A percentile compares a stretch with the other conserved stretches of the same genome.
Evolutionary conservation across 352 stramenopile genomes (phyloP).

Genomic region (Pythium graminicola): DNA sequence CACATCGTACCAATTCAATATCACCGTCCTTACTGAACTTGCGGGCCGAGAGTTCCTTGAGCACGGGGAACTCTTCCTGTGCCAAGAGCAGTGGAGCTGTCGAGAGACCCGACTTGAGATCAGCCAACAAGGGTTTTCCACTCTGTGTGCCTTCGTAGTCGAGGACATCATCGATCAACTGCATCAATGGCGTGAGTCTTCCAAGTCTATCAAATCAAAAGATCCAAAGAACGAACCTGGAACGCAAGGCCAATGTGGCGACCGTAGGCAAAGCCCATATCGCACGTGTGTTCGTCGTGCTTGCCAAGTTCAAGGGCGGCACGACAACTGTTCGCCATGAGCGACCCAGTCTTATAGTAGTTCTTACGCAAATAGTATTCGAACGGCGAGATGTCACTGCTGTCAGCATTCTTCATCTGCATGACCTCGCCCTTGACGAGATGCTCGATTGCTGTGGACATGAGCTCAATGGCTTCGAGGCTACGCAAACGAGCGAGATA

Average conservation of each 20-base stretch:
- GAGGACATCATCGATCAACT: slow-evolving; percentile 97
- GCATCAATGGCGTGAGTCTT: slow-evolving; percentile 1
- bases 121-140: slow-evolving; percentile 94
- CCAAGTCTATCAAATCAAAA: background rate
- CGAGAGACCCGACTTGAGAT: slow-evolving; percentile 93
- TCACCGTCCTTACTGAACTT: slow-evolving; percentile 92
- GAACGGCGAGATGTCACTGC: slow-evolving; percentile 74
- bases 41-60: slow-evolving; percentile 83
- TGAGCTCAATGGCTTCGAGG: slow-evolving; percentile 95
- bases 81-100: slow-evolving; percentile 97
- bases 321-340: slow-evolving; percentile 98
- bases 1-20: slow-evolving; percentile 74
- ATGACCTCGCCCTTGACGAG: slow-evolving; percentile 99
- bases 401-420: slow-evolving; percentile 93
- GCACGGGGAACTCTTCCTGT: slow-evolving; percentile 89
- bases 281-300: slow-evolving; percentile 75
- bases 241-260: slow-evolving; percentile 97
- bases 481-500: slow-evolving; percentile 92
- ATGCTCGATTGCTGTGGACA: slow-evolving; percentile 98
- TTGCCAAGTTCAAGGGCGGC: slow-evolving; percentile 91
- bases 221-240: slow-evolving; percentile 64
- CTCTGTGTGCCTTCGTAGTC: slow-evolving; percentile 95
- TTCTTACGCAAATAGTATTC: slow-evolving; percentile 98
- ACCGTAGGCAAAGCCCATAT: slow-evolving; percentile 94
- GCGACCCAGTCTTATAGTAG: slow-evolving; percentile 98